phyloP scores from a whole-genome alignment of 495 filamentous ascomycete species.

The Talaromyces stipitatus region DNA sequence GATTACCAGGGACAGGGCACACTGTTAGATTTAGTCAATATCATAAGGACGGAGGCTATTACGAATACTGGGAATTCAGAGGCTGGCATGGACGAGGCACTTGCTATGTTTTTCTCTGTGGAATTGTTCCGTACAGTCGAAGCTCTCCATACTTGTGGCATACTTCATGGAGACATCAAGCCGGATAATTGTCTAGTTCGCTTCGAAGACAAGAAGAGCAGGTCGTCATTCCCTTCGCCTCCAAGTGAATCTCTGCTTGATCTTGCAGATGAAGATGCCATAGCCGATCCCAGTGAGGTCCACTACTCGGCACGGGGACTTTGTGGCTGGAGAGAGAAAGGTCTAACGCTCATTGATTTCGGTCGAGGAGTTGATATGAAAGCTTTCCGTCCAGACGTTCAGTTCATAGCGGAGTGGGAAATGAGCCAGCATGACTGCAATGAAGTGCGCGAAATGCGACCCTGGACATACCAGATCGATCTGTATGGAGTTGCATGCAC shows the following conservation, averaged over 20 bases:
- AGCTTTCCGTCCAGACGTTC: constrained; percentile 65
- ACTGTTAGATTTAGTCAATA: constrained; percentile 85
- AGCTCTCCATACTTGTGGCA: constrained; percentile 66
- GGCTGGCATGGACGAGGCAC: constrained; percentile 72
- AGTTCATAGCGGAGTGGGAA: constrained; percentile 95
- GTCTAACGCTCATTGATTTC: constrained; percentile 86
- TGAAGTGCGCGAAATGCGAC: constrained; percentile 85
- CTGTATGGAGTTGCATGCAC: constrained; percentile 86
- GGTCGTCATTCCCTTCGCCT: constrained; percentile 12
- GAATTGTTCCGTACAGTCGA: constrained; percentile 90
- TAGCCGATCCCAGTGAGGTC: constrained; percentile 32
- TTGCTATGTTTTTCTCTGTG: constrained; percentile 91
- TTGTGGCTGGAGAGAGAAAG: constrained; percentile 73
- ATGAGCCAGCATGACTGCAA: constrained; percentile 76
- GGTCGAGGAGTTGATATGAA: constrained; percentile 92
- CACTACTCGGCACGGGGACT: constrained; percentile 64
- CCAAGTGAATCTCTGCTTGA: constrained; percentile 24
- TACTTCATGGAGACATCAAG: constrained; percentile 93
- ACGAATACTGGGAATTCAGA: constrained; percentile 33
- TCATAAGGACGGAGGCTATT: constrained; percentile 58
- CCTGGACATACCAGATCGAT: constrained; percentile 96
- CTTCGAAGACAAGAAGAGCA: constrained; percentile 42
- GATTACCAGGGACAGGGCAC: constrained; percentile 88
- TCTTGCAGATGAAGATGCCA: constrained; percentile 32
- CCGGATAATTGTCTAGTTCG: constrained; percentile 91